phyloP scores from a whole-genome alignment of 345 rosid species.

The Bretschneidera sinensis region DNA sequence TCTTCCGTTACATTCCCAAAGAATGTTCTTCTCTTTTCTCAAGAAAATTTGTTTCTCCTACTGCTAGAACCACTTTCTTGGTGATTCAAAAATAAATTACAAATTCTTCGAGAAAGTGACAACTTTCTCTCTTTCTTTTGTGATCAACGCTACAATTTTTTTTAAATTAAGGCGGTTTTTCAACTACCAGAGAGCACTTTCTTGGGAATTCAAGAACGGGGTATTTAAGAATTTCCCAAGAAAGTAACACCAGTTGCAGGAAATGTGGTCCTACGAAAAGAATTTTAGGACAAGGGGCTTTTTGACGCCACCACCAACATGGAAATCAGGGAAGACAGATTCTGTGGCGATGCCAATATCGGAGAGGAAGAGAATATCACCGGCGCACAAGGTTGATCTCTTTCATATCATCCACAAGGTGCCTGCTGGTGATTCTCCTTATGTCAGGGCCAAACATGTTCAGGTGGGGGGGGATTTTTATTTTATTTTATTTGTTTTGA shows the following conservation, averaged over 20 bases:
- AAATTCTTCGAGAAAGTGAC: not conserved
- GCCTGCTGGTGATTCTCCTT: conserved; percentile 77
- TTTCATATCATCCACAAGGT: conserved; percentile 72
- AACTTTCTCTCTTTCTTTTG: not conserved
- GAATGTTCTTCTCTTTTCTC: no score
- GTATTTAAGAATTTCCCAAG: not conserved
- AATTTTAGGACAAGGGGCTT: conserved; percentile 31
- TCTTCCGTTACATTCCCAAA: no score
- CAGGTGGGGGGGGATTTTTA: conserved; percentile 37
- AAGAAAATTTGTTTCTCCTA: no score
- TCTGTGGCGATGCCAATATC: conserved; percentile 37
- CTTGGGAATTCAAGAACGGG: conserved; percentile 7
- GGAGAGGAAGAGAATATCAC: conserved; percentile 42
- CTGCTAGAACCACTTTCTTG: not conserved
- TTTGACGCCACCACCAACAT: conserved; percentile 54
- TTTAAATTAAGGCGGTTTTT: not conserved
- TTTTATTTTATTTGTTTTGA: not conserved
- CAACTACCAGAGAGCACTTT: not conserved
- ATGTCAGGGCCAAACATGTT: conserved; percentile 76
- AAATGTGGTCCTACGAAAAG: conserved; percentile 34
- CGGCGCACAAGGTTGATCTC: conserved; percentile 32
- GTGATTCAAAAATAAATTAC: not conserved
- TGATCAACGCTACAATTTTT: no score
- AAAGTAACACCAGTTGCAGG: not conserved
- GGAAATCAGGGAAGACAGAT: conserved; percentile 23